These are phyloP conservation scores for Diutina mesorugosa DNA, from an alignment of 1,139 yeast species.

Conservation along the genomic window DNA sequence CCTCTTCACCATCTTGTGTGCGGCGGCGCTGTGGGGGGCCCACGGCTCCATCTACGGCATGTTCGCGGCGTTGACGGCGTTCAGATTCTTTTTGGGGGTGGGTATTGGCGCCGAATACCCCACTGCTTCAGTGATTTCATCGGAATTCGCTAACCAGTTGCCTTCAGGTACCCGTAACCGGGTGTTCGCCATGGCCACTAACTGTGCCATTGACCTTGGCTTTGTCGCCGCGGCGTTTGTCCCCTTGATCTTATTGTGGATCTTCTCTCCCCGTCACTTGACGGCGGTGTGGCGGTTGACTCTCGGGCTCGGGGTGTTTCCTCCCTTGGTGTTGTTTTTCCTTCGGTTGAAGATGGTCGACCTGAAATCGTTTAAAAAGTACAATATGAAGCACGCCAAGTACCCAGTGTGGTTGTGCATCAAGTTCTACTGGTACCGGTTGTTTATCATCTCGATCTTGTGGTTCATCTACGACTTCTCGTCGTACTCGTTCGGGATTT, in stretches of 20 bases:
- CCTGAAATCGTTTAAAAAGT: slow-evolving; percentile 55
- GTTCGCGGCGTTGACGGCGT: slow-evolving; percentile 71
- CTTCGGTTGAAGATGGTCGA: slow-evolving; percentile 68
- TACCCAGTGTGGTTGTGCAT: slow-evolving; percentile 55
- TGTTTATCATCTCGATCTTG: slow-evolving; percentile 54
- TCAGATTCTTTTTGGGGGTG: slow-evolving; percentile 77
- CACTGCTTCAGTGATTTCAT: slow-evolving; percentile 85
- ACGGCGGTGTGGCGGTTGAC: slow-evolving; percentile 85
- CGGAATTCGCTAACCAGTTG: slow-evolving; percentile 74
- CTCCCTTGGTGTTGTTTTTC: slow-evolving; percentile 67
- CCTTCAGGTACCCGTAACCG: slow-evolving; percentile 79
- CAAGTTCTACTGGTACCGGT: slow-evolving; percentile 79
- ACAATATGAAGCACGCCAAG: slow-evolving; percentile 50
- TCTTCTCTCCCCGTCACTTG: slow-evolving; percentile 57
- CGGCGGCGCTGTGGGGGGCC: slow-evolving; percentile 68
- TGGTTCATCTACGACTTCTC: slow-evolving; percentile 93
- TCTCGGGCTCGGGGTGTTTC: slow-evolving; percentile 87
- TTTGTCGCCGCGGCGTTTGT: slow-evolving; percentile 78
- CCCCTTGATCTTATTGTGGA: slow-evolving; percentile 79
- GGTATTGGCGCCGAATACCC: slow-evolving; percentile 90
- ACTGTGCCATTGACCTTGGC: slow-evolving; percentile 78
- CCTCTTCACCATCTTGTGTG: slow-evolving; percentile 53
- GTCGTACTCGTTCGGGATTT: slow-evolving; percentile 77
- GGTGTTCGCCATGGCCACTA: slow-evolving; percentile 82
- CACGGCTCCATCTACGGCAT: slow-evolving; percentile 41